phyloP scores from a whole-genome alignment of 176 grass and related monocot genomes.

The Dendrocalamus sinicus region DNA sequence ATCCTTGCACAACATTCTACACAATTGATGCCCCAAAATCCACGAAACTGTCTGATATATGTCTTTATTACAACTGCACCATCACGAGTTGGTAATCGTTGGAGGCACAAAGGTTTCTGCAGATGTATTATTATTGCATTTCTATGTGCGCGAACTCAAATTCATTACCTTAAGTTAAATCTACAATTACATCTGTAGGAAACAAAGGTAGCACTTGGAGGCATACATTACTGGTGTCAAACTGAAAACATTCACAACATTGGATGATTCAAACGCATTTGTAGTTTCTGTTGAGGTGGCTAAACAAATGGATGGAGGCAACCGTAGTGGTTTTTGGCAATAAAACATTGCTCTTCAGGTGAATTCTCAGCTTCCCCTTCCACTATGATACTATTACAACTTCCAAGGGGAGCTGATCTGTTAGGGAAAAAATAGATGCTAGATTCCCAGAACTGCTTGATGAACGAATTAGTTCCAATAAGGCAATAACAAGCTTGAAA shows the following conservation, averaged over 20 bases:
- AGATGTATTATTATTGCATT: not conserved
- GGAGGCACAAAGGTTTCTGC: conserved; percentile 3
- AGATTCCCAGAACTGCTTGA: conserved; percentile 3
- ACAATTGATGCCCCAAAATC: not conserved
- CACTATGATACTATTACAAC: conserved; percentile 25
- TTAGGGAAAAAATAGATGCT: not conserved
- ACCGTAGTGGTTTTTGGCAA: conserved; percentile 53
- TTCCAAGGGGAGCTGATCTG: conserved; percentile 57
- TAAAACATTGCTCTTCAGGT: conserved; percentile 62
- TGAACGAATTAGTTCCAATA: conserved; percentile 19
- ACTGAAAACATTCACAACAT: conserved; percentile 51
- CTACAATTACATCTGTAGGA: conserved; percentile 57
- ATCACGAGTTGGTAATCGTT: conserved; percentile 8
- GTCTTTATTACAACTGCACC: conserved; percentile 1
- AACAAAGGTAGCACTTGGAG: conserved; percentile 56
- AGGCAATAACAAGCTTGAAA: not conserved
- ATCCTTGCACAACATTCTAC: not conserved
- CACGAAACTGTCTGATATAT: not conserved
- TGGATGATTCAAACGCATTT: conserved; percentile 53
- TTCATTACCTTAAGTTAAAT: conserved; percentile 46
- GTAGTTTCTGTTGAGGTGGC: conserved; percentile 57
- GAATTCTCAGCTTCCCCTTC: conserved; percentile 64
- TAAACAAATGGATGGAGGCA: conserved; percentile 60
- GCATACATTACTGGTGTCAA: conserved; percentile 49
- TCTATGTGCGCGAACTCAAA: conserved; percentile 21